Evolutionary conservation across 1,284 basidiomycete species (phyloP), one percentile per base, ranked within the genome.

Genomic region (Stereum hirsutum): DNA sequence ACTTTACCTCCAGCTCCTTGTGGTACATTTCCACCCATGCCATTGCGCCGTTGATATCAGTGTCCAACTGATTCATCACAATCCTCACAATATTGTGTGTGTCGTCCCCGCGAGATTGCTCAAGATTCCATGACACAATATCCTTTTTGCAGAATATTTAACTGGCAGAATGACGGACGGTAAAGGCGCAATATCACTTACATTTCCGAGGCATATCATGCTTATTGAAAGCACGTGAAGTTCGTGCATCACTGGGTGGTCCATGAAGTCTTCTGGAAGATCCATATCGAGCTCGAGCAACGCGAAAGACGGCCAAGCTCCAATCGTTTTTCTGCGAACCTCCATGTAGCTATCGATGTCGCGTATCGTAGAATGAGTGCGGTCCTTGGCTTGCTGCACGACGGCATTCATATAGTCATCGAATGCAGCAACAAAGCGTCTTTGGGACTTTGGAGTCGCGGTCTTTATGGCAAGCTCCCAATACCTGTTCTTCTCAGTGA

Each of bases 1-100:
- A 64, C 15, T 50, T 31, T 2, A 46, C 46, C n/a, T 45, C 51
- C 8, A 61, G 47, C n/a, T 46, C 42, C 32, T 19, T 20, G 33
- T 46, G 40, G 15, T 36, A 39, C n/a, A 49, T 41, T 24, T 46
- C 54, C 42, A 54, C 41, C 51, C 57, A 64, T 14, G 59, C 46
- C 45, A 67, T 56, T 0, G 65, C 61, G 3, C 43, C 57, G 12
- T 62, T 51, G 0, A 66, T 32, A 36, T 54, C 50, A 3, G 54
- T 41, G 1, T 57, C 43, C 24, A 53, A 38, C 28, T 64, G 47
- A 32, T 59, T 54, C 67, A 70, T 70, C n/a, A 64, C 58, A 15
- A 69, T 56, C 4, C 63, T 63, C 23, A 73, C 55, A 21, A 69
- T 52, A 42, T 73, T 73, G 52, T 72, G 61, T 0, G 47, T 47